These are phyloP conservation scores for Penicillium paxilli DNA, from an alignment of 495 filamentous ascomycete genomes.

Conservation along the genomic window DNA sequence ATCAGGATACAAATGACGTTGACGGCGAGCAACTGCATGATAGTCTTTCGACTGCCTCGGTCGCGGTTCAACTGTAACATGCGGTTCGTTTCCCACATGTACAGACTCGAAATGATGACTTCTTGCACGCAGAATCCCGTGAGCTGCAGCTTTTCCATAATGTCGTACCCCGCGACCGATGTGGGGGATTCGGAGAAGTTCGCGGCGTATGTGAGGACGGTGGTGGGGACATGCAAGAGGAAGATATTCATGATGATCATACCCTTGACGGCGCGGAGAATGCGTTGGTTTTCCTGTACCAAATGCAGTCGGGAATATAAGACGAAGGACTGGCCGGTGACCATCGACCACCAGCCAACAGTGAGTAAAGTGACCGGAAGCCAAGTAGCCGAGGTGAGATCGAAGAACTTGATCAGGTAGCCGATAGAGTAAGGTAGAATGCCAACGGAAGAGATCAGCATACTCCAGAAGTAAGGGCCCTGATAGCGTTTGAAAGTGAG, in stretches of 20 bases:
- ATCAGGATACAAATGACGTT: constrained; percentile 32
- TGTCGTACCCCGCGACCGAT: constrained; percentile 22
- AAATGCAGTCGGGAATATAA: constrained; percentile 44
- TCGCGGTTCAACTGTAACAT: constrained; percentile 27
- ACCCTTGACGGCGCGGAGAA: constrained; percentile 26
- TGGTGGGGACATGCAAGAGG: constrained; percentile 36
- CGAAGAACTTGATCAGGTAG: constrained; percentile 40
- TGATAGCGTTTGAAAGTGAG: constrained; percentile 38
- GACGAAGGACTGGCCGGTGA: constrained; percentile 42
- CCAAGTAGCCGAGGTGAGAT: constrained; percentile 25
- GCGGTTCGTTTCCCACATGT: constrained; percentile 33
- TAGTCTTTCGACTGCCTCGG: constrained; percentile 25
- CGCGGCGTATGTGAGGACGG: constrained; percentile 30
- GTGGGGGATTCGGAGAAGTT: constrained; percentile 19
- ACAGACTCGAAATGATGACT: constrained; percentile 29
- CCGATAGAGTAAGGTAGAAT: constrained; percentile 35
- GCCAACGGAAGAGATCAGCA: constrained; percentile 35
- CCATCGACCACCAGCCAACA: constrained; percentile 41
- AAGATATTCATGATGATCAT: constrained; percentile 40
- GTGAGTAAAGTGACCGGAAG: constrained; percentile 34
- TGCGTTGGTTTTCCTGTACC: constrained; percentile 24
- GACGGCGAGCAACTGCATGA: constrained; percentile 29
- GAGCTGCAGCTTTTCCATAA: constrained; percentile 32
- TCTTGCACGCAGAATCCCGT: constrained; percentile 32
- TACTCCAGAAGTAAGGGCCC: constrained; percentile 45